These are phyloP conservation scores for Davidsoniella australis DNA, from an alignment of 2,329 filamentous ascomycete species.

Conservation along the genomic window DNA sequence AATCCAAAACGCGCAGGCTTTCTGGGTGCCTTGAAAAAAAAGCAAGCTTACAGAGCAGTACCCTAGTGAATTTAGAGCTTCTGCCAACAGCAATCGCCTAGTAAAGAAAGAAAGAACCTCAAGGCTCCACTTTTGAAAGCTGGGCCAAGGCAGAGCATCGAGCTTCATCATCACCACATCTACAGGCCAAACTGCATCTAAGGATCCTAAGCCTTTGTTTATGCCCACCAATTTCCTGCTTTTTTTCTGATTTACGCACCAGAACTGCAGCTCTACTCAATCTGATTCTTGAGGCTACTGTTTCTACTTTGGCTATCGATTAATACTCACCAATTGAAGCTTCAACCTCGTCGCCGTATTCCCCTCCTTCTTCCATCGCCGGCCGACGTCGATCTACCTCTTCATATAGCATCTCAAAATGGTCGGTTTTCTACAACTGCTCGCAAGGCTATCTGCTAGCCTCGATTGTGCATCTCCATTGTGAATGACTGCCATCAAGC, in stretches of 20 bases:
- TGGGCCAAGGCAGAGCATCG: slow-evolving; percentile 11
- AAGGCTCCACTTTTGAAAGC: neutral
- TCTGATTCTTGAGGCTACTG: neutral
- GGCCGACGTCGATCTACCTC: neutral
- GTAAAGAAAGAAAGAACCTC: too few relatives aligned
- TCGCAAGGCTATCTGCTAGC: neutral
- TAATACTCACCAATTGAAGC: too few relatives aligned
- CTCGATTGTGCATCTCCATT: neutral
- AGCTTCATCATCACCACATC: slow-evolving; percentile 13
- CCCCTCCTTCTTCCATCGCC: too few relatives aligned
- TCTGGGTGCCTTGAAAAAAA: slow-evolving; percentile 1
- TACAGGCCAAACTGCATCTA: too few relatives aligned
- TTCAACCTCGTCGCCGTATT: too few relatives aligned
- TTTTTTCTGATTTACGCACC: neutral
- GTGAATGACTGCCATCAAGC: too few relatives aligned
- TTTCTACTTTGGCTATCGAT: neutral
- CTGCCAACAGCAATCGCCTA: too few relatives aligned
- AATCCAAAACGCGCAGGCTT: slow-evolving; percentile 4
- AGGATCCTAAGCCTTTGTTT: neutral
- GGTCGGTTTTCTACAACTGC: neutral
- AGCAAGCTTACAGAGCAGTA: too few relatives aligned
- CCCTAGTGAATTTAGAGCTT: too few relatives aligned
- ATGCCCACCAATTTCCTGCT: neutral
- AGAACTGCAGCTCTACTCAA: neutral
- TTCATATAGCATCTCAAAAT: slow-evolving; percentile 1